These are phyloP conservation scores for Gyrodon lividus DNA, from an alignment of 768 basidiomycete genomes.

Conservation along the genomic window DNA sequence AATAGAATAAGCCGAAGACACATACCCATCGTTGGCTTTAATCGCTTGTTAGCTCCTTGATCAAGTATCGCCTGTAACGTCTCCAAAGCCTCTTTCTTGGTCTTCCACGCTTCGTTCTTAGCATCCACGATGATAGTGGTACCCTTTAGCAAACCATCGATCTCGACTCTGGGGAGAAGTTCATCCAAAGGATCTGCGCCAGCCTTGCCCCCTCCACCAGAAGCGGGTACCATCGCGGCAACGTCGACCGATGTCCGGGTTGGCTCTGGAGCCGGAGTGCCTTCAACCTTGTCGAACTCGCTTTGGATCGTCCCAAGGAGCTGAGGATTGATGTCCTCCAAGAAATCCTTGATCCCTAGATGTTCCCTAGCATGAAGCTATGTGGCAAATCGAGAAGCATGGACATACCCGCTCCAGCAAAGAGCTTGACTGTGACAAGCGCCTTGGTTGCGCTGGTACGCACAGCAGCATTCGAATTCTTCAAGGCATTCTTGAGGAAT, in stretches of 20 bases:
- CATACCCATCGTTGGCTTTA: slow-evolving; percentile 87
- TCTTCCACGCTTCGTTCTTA: slow-evolving; percentile 96
- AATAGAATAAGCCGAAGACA: background rate
- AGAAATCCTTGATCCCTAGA: slow-evolving; percentile 83
- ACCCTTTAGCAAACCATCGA: slow-evolving; percentile 81
- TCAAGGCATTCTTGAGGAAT: slow-evolving; percentile 81
- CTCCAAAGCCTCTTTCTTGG: slow-evolving; percentile 93
- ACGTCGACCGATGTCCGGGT: slow-evolving; percentile 77
- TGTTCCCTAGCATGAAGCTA: slow-evolving; percentile 11
- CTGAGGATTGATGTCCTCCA: slow-evolving; percentile 94
- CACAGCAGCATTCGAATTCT: slow-evolving; percentile 93
- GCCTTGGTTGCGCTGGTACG: slow-evolving; percentile 92
- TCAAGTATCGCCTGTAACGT: slow-evolving; percentile 79
- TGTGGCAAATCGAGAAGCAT: background rate
- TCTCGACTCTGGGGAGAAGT: slow-evolving; percentile 91
- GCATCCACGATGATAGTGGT: slow-evolving; percentile 80
- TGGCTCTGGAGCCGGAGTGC: slow-evolving; percentile 73
- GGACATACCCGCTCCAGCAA: slow-evolving; percentile 79
- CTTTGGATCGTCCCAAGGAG: slow-evolving; percentile 83
- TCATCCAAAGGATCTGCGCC: slow-evolving; percentile 81
- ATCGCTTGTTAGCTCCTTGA: slow-evolving; percentile 86
- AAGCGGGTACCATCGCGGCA: slow-evolving; percentile 44
- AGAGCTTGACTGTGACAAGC: slow-evolving; percentile 86
- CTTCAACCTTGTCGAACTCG: slow-evolving; percentile 93
- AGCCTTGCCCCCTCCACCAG: slow-evolving; percentile 41